Evolutionary conservation across 2,329 filamentous ascomycete species (phyloP).

Genomic region (Nigrospora sphaerica): DNA sequence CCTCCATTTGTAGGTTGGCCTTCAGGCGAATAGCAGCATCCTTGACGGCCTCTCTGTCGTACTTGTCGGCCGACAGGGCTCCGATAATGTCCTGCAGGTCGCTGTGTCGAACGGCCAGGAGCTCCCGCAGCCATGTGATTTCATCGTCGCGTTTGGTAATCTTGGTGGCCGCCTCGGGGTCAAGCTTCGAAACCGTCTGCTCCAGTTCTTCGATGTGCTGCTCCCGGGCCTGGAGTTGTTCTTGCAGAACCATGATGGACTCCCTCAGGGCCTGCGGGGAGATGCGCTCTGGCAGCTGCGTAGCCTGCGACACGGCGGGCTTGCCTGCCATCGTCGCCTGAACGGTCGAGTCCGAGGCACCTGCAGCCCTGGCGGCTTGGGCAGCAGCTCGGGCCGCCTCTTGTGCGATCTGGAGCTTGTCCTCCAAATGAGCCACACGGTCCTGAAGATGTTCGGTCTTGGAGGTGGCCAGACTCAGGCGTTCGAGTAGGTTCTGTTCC

Average conservation of each 20-base stretch:
- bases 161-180: slow-evolving; percentile 72
- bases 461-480: slow-evolving; percentile 72
- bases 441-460: slow-evolving; percentile 84
- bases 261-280: slow-evolving; percentile 92
- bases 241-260: slow-evolving; percentile 92
- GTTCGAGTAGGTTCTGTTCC: slow-evolving; percentile 74
- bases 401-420: slow-evolving; percentile 85
- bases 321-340: slow-evolving; percentile 37
- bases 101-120: slow-evolving; percentile 81
- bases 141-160: slow-evolving; percentile 90
- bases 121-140: slow-evolving; percentile 88
- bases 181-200: slow-evolving; percentile 57
- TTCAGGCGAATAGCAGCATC: slow-evolving; percentile 90
- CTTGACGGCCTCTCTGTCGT: slow-evolving; percentile 72
- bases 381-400: slow-evolving; percentile 64
- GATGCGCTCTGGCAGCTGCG: slow-evolving; percentile 70
- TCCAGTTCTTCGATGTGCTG: slow-evolving; percentile 83
- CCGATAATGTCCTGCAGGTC: slow-evolving; percentile 90
- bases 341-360: slow-evolving; percentile 32
- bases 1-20: slow-evolving; percentile 95
- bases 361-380: slow-evolving; percentile 22
- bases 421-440: slow-evolving; percentile 75
- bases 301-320: slow-evolving; percentile 27
- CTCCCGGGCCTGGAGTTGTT: slow-evolving; percentile 93
- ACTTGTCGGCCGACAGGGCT: slow-evolving; percentile 65